A percentile compares a stretch with the other conserved stretches of the same genome.
Evolutionary conservation across 768 basidiomycete species (phyloP).

Genomic region (Trichaptum fuscoviolaceum): DNA sequence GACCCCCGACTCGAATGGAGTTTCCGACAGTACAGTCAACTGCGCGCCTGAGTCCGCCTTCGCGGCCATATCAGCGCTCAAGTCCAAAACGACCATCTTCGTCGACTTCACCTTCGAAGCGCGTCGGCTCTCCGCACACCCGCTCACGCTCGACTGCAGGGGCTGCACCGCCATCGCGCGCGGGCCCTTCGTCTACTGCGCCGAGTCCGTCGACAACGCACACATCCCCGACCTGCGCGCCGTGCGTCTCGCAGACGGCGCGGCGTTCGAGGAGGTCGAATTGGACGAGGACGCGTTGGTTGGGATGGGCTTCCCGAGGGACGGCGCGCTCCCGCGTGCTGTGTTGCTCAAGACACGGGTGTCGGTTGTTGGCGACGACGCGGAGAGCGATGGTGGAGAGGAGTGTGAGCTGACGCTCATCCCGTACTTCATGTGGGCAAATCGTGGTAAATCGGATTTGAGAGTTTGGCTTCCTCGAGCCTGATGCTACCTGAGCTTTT

Average conservation of each 20-base stretch:
- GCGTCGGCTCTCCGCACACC: conserved; percentile 11
- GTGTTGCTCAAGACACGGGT: not conserved
- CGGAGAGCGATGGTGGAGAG: not conserved
- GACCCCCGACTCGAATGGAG: not conserved
- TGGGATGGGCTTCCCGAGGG: conserved; percentile 5
- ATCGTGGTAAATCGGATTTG: conserved; percentile 14
- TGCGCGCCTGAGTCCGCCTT: not conserved
- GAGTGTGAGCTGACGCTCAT: conserved; percentile 10
- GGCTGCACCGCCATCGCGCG: conserved; percentile 14
- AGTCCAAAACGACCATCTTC: not conserved
- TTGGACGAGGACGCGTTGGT: conserved; percentile 6
- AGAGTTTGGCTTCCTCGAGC: conserved; percentile 10
- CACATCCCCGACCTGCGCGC: conserved; percentile 12
- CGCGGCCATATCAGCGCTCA: not conserved
- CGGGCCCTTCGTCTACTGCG: conserved; percentile 18
- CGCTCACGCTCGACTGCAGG: conserved; percentile 12
- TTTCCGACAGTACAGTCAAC: not conserved
- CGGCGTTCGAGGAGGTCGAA: not conserved
- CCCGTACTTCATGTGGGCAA: conserved; percentile 15
- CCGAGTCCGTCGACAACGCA: conserved; percentile 17
- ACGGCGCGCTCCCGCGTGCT: not conserved
- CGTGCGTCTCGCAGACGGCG: conserved; percentile 6
- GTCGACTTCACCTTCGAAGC: not conserved
- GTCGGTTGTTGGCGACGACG: not conserved
- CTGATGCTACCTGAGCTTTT: not conserved